Base-by-base conservation (phyloP, 2,329 filamentous ascomycete genomes). In the Fusarium circinatum region DNA sequence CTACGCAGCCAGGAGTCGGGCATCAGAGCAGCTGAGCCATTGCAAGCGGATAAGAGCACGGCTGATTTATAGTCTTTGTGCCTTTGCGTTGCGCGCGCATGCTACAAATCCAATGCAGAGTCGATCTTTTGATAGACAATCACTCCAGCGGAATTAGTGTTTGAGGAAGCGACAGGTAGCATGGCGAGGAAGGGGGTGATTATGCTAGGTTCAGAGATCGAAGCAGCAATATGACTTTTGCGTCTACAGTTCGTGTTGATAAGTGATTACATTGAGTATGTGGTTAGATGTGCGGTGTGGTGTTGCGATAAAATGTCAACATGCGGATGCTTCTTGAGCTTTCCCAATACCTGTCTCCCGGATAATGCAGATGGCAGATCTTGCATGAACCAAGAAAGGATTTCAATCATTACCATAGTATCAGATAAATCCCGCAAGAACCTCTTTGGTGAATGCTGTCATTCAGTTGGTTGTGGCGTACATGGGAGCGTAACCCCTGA, bases 171-270 rank as follows among this genome's bases (percentile, higher is more conserved):
- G 41, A 36, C 26, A 36, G 44, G 28, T 62, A 32, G 47, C 32
- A n/a, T 36, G 30, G 48, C 42, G 30, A 61, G 28, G 59, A 61
- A 9, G 62, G 30, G 48, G 44, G 39, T 54, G 58, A 54, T 59
- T 52, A 62, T 59, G 64, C 49, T 69, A 73, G 39, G 52, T 39
- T 75, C 51, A 58, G 45, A 65, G 24, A 70, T 68, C 34, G 55
- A 65, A 57, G 55, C 48, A 48, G 38, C 48, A 55, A 60, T 45
- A 52, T 34, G 41, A 60, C 26, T 26, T 56, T 59, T 44, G 38
- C n/a, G n/a, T 65, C 56, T 20, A 49, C 34, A 38, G 38, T 69
- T 28, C 18, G 28, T 41, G 22, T 41, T 42, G 38, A n/a, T 42
- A 24, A 54, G 30, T 59, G 41, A 62, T 49, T 45, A 14, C n/a